These are phyloP conservation scores for Rhizopogon roseolus DNA, from an alignment of 768 basidiomycete genomes.

Conservation along the genomic window DNA sequence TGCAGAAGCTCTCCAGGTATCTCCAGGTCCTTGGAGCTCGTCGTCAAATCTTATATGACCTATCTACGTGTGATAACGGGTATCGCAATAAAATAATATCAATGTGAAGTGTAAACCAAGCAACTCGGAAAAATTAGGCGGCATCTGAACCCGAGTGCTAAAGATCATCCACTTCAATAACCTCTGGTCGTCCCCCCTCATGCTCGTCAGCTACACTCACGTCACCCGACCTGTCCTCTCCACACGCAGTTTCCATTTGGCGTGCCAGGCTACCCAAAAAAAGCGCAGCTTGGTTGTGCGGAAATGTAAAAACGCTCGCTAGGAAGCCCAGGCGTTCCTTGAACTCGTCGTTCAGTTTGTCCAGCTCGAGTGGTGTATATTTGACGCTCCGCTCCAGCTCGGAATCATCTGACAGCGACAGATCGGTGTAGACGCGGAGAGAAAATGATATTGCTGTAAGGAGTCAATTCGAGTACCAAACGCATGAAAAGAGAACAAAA, in stretches of 20 bases:
- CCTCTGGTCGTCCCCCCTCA: background rate
- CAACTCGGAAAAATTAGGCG: too few relatives aligned
- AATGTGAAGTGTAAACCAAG: too few relatives aligned
- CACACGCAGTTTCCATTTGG: background rate
- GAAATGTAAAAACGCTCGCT: conserved; percentile 61
- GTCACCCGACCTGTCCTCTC: background rate
- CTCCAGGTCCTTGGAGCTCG: too few relatives aligned
- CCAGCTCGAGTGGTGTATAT: conserved; percentile 61
- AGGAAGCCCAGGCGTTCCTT: conserved; percentile 60
- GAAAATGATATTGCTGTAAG: conserved; percentile 56
- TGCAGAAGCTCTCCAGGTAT: too few relatives aligned
- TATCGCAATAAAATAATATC: too few relatives aligned
- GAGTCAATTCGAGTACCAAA: conserved; percentile 2
- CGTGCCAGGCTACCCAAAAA: conserved; percentile 36
- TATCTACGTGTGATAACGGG: too few relatives aligned
- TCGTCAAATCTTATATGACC: too few relatives aligned
- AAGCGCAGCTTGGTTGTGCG: conserved; percentile 56
- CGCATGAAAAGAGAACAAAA: background rate
- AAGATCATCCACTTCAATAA: background rate
- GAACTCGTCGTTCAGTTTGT: conserved; percentile 55
- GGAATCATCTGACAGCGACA: conserved; percentile 26
- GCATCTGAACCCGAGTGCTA: background rate
- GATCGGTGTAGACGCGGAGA: conserved; percentile 44
- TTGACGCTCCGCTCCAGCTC: conserved; percentile 33
- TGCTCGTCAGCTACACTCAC: background rate